Conservation (phyloP, 306 rosid species). For the Luffa aegyptiaca region DNA sequence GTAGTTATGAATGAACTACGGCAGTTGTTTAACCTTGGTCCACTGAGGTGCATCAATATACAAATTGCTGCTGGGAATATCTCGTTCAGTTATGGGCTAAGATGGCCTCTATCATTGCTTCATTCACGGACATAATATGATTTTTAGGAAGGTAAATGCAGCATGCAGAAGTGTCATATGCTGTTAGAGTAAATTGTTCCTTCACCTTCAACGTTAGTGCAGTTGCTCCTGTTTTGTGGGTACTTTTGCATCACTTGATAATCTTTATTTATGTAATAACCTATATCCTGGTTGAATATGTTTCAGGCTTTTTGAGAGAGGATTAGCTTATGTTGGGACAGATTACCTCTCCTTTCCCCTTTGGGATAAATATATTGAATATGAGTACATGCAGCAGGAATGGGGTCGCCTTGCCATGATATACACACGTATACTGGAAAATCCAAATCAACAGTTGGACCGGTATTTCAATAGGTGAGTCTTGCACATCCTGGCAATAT, state of each 20-base stretch:
- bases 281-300: conserved; percentile 13
- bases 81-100: conserved; percentile 93
- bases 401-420: conserved; percentile 88
- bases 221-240: conserved; percentile 55
- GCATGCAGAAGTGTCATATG: conserved; percentile 92
- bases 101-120: conserved; percentile 99
- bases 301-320: conserved; percentile 97
- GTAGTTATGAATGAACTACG: conserved; percentile 49
- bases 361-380: conserved; percentile 97
- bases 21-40: conserved; percentile 68
- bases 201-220: conserved; percentile 55
- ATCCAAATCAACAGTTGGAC: conserved; percentile 94
- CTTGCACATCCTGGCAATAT: neutral
- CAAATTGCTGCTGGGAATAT: conserved; percentile 99
- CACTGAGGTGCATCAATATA: conserved; percentile 86
- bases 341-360: conserved; percentile 91
- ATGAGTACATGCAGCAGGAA: conserved; percentile 94
- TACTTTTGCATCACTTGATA: conserved; percentile 30
- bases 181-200: conserved; percentile 89
- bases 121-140: conserved; percentile 90
- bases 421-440: conserved; percentile 80
- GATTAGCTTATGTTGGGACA: conserved; percentile 89
- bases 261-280: conserved; percentile 31
- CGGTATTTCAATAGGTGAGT: conserved; percentile 81
- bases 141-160: conserved; percentile 98